Evolutionary conservation across 768 basidiomycete species (phyloP), one percentile per base, ranked within the genome.

Genomic region (Boletus tylopilopsis): DNA sequence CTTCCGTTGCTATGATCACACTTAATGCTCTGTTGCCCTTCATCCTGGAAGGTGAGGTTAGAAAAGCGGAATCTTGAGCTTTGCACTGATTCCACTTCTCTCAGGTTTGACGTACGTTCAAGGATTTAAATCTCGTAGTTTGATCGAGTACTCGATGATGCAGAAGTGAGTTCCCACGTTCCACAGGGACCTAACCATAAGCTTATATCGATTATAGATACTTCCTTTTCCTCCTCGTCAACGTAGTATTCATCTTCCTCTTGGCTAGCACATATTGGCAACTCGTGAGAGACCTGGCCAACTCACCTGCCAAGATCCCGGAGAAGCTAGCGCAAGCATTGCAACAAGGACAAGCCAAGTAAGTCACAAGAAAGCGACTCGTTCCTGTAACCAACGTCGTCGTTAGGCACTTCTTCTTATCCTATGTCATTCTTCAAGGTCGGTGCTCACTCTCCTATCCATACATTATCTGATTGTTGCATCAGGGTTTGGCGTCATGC

Each of bases 201-300:
- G 48, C 56, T 62, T 25, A 58, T 49, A 22, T 45, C 38, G 21
- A 27, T 19, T 37, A 19, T 62, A 96, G 93, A 78, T 97, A 96
- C 65, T 93, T 94, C 62, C 74, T 96, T 27, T 95, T 96, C 74
- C 77, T 97, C 2, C 78, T 96, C 42, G 73, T 92, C 71, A 92
- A 94, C 61, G 92, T 95, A 34, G 86, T 97, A 34, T 94, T 94
- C 68, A 93, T 95, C 53, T 97, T 95, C 74, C 79, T 95, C 15
- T 70, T 95, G 32, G 92, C 93, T 0, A 88, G 86, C 47, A 94
- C 94, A 0, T 94, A 94, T 67, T 90, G 87, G 83, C 86, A 93
- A 44, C 81, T 98, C 11, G 81, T 94, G 13, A 84, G 84, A 33
- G 94, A 99, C 60, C 77, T 98, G 27, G 94, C 94, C 2, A 89